Evolutionary conservation across 768 basidiomycete species (phyloP).

Genomic region (Amanita fuliginea): DNA sequence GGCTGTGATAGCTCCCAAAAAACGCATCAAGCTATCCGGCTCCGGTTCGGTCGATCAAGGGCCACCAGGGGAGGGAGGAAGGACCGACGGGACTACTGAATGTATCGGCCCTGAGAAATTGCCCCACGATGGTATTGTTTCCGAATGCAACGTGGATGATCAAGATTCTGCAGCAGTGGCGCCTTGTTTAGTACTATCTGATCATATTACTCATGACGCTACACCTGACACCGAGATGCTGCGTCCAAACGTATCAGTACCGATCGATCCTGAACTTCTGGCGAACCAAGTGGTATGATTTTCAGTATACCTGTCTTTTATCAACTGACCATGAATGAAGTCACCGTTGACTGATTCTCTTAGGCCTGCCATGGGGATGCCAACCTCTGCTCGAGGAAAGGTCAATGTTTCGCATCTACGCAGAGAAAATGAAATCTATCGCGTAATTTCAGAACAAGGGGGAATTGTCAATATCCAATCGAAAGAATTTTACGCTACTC

Average conservation of each 20-base stretch:
- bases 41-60: neutral
- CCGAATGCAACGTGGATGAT: neutral
- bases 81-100: neutral
- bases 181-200: neutral
- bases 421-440: constrained; percentile 70
- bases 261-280: constrained; percentile 12
- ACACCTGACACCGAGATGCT: neutral
- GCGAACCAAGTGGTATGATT: constrained; percentile 4
- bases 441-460: constrained; percentile 51
- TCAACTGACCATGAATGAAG: neutral
- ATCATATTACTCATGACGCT: neutral
- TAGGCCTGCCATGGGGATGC: neutral
- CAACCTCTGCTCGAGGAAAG: constrained; percentile 17
- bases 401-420: constrained; percentile 70
- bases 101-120: neutral
- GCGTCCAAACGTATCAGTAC: neutral
- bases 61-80: neutral
- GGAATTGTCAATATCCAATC: constrained; percentile 58
- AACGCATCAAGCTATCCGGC: neutral
- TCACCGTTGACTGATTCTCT: neutral
- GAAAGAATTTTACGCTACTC: constrained; percentile 62
- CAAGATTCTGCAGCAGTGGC: neutral
- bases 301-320: neutral
- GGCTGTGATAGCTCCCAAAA: neutral
- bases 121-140: neutral